A percentile compares a stretch with the other conserved stretches of the same genome.
These are phyloP conservation scores for Eucalyptus paniculata DNA, from an alignment of 345 rosid genomes.

Conservation along the genomic window DNA sequence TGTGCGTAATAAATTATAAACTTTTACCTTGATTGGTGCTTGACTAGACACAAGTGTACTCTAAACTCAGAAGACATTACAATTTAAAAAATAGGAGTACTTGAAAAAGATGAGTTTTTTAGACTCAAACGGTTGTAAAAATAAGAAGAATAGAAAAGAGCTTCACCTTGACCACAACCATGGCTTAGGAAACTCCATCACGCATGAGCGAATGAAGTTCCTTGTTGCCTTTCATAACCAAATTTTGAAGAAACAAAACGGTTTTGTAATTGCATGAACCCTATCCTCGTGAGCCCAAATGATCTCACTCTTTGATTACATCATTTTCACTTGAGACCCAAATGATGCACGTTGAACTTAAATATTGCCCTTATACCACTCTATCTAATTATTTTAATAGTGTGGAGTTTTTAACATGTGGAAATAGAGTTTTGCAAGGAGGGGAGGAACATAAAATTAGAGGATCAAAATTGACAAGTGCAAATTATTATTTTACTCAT, in stretches of 20 bases:
- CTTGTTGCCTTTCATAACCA: background rate
- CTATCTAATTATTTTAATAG: too few relatives aligned
- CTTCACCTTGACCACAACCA: background rate
- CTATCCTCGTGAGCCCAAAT: background rate
- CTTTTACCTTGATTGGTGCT: too few relatives aligned
- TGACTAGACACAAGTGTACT: background rate
- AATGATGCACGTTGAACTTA: background rate
- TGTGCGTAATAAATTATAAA: background rate
- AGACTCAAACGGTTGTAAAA: rapidly evolving
- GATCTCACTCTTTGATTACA: background rate
- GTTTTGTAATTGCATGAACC: background rate
- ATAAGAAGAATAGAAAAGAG: background rate
- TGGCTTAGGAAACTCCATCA: background rate
- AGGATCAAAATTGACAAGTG: too few relatives aligned
- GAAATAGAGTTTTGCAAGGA: too few relatives aligned
- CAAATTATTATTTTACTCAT: too few relatives aligned
- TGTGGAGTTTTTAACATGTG: too few relatives aligned
- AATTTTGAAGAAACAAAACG: background rate
- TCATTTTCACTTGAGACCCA: background rate
- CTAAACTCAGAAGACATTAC: background rate
- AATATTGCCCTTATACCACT: too few relatives aligned
- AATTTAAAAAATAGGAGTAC: background rate
- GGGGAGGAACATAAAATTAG: too few relatives aligned
- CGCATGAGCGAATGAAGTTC: background rate
- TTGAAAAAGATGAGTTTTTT: background rate